These are phyloP conservation scores for Tuber microsphaerosporum DNA, from an alignment of 495 filamentous ascomycete species.

Conservation along the genomic window DNA sequence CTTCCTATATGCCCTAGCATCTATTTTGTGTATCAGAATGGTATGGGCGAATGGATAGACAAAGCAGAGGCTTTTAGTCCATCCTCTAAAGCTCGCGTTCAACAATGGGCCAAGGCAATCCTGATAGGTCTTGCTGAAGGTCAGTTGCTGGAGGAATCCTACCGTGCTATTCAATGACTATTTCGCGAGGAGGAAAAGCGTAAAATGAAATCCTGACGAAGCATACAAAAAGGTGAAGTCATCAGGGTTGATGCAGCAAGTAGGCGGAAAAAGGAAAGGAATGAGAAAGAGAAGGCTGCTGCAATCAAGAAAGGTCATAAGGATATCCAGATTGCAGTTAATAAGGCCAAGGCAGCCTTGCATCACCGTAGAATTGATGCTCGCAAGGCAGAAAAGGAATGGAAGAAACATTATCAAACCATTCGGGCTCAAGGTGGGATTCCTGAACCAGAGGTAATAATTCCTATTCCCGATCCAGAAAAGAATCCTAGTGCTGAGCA, in stretches of 20 bases:
- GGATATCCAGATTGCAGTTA: not conserved
- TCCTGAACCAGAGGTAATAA: not conserved
- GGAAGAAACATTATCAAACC: not conserved
- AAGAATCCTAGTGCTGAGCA: not conserved
- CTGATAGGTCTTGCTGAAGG: too few species aligned
- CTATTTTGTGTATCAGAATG: not conserved
- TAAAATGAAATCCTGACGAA: not conserved
- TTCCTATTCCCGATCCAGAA: not conserved
- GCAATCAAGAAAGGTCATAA: not conserved
- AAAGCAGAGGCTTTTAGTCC: not conserved
- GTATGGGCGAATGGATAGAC: too few species aligned
- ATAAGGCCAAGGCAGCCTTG: not conserved
- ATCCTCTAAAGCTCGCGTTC: not conserved
- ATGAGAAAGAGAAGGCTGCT: not conserved
- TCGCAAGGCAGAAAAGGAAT: not conserved
- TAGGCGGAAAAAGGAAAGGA: not conserved
- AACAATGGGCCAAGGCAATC: not conserved
- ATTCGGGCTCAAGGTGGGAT: not conserved
- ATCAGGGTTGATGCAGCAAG: not conserved
- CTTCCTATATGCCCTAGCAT: not conserved
- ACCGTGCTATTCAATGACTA: too few species aligned
- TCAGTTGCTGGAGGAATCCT: too few species aligned
- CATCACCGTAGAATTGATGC: not conserved
- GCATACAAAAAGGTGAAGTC: too few species aligned
- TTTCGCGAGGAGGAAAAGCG: not conserved